phyloP scores from a whole-genome alignment of 495 filamentous ascomycete genomes.

The Xanthoparmelia taractica region DNA sequence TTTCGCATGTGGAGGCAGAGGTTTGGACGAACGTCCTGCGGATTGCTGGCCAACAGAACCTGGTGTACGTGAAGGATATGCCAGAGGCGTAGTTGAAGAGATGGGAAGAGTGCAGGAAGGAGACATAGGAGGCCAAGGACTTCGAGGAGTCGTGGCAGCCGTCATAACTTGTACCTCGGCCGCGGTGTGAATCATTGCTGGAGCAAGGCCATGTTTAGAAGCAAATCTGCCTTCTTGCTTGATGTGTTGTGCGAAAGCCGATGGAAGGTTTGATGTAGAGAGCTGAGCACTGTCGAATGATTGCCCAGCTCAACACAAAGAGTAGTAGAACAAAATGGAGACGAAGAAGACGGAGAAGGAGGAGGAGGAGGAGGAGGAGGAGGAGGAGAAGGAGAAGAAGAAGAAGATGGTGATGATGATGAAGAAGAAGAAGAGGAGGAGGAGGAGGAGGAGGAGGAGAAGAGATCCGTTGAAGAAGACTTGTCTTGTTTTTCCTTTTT shows the following conservation, averaged over 20 bases:
- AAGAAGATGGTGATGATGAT: no score
- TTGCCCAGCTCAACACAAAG: neutral
- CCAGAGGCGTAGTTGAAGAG: conserved; percentile 27
- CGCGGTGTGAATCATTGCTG: neutral
- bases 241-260: neutral
- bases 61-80: conserved; percentile 30
- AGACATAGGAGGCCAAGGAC: conserved; percentile 36
- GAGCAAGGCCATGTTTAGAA: neutral
- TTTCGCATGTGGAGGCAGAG: conserved; percentile 28
- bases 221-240: neutral
- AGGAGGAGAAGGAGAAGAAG: no score
- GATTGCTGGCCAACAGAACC: conserved; percentile 40
- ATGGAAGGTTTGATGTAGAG: neutral
- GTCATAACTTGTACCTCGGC: conserved; percentile 31
- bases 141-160: conserved; percentile 37
- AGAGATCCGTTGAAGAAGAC: no score
- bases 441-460: no score
- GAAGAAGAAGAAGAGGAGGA: no score
- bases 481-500: no score
- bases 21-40: conserved; percentile 35
- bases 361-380: no score
- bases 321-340: no score
- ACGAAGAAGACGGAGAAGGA: neutral
- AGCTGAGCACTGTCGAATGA: neutral
- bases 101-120: conserved; percentile 23